Base-by-base conservation (phyloP, 2,329 filamentous ascomycete genomes). In the Talaromyces sp. region DNA sequence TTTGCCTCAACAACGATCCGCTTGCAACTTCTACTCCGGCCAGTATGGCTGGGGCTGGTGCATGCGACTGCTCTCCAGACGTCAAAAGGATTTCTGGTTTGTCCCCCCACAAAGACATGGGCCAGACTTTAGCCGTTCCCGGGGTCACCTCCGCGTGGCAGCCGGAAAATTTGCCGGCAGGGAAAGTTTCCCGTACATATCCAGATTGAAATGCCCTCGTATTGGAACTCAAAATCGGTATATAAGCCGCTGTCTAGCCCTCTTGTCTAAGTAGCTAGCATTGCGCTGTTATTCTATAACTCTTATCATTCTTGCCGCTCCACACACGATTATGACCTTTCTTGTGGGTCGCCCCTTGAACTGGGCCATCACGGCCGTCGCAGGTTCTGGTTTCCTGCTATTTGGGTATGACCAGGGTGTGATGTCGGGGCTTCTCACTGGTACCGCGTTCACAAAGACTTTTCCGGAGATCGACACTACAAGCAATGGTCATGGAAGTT, bases 261-360 rank as follows among this genome's bases (percentile, higher is more conserved):
- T 0, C 35, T 38, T 38, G 35, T 13, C 17, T 38, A n/a, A 14
- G 17, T 38, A 38, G 35, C 17, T 38, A 13, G 4, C 35, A 38
- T 17, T 38, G 17, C 17, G 35, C 17, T 38, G 14, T 17, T n/a
- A 13, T 38, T 38, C 35, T n/a, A 38, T 38, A 38, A 8, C 13
- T 31, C 11, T 14, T 35, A 13, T 14, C 32, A 11, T 14, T 38
- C 35, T 38, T 38, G 35, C 8, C 7, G 14, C 14, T 8, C 35
- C 35, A 38, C 35, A 4, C 17, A n/a, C 35, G 14, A 38, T 6
- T 6, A 58, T 58, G 55, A 58, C 41, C 17, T 31, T 29, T 5
- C 43, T 58, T 10, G 41, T 50, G 14, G 55, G 55, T 38, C 55
- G 43, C 31, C 43, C 41, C 10, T 38, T 58, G 55, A 58, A 58